Conservation (phyloP, 2,329 filamentous ascomycete species). For the Bipolaris sorokiniana region DNA sequence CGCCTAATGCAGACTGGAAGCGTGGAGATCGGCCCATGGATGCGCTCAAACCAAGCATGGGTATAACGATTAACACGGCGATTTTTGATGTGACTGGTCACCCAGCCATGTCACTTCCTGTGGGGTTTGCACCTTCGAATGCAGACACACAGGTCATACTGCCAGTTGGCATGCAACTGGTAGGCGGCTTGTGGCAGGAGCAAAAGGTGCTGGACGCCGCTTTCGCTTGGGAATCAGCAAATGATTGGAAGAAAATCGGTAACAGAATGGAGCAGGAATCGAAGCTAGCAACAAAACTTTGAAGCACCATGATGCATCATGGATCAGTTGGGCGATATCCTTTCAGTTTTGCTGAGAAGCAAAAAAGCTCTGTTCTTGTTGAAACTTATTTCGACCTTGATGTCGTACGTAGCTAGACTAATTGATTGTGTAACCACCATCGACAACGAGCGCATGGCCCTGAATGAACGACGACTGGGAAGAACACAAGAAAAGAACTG, state of each 20-base stretch:
- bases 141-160: constrained; percentile 33
- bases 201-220: constrained; percentile 37
- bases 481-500: constrained; percentile 59
- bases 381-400: not conserved
- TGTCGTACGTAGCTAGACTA: constrained; percentile 5
- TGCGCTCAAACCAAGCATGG: constrained; percentile 38
- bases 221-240: constrained; percentile 37
- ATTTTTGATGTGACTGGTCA: constrained; percentile 43
- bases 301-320: not conserved
- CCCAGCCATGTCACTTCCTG: constrained; percentile 38
- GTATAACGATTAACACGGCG: constrained; percentile 37
- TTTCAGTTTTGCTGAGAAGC: not conserved
- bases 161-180: constrained; percentile 51
- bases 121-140: constrained; percentile 33
- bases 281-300: constrained; percentile 23
- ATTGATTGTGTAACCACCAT: constrained; percentile 50
- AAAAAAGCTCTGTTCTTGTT: not conserved
- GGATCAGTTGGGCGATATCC: not conserved
- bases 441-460: constrained; percentile 56
- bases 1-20: constrained; percentile 32
- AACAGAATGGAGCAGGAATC: not conserved
- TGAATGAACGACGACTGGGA: constrained; percentile 61
- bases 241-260: constrained; percentile 33
- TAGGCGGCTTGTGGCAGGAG: constrained; percentile 48
- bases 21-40: constrained; percentile 36